Percentiles rank a stretch among this genome's conserved stretches.
These are phyloP conservation scores for Kuraishia ogatae DNA, from an alignment of 805 yeast genomes.

Conservation along the genomic window DNA sequence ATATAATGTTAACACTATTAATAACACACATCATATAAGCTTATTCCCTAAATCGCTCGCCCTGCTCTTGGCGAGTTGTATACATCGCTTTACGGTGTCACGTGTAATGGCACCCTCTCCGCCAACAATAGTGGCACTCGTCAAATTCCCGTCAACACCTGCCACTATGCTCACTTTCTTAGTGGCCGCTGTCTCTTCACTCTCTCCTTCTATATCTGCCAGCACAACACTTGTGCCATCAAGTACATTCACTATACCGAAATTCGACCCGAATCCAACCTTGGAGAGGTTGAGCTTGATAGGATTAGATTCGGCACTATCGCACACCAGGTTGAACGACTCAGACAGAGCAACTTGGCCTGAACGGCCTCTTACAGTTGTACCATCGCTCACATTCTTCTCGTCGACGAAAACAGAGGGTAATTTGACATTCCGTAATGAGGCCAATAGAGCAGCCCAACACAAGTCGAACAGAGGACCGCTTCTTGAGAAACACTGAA, in stretches of 20 bases:
- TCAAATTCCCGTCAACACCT: conserved; percentile 17
- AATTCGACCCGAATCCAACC: conserved; percentile 40
- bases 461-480: conserved; percentile 79
- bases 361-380: conserved; percentile 5
- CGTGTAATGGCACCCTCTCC: conserved; percentile 36
- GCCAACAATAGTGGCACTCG: conserved; percentile 39
- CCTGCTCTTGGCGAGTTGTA: conserved; percentile 39
- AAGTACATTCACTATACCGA: conserved; percentile 41
- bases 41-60: conserved; percentile 24
- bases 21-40: too few species aligned
- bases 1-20: background rate
- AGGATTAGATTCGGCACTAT: conserved; percentile 27
- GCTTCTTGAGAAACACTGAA: conserved; percentile 70
- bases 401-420: conserved; percentile 69
- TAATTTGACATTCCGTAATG: conserved; percentile 48
- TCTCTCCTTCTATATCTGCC: conserved; percentile 78
- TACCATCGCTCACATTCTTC: conserved; percentile 38
- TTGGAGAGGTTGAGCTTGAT: conserved; percentile 30
- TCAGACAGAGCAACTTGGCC: conserved; percentile 33
- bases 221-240: conserved; percentile 31
- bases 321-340: conserved; percentile 50
- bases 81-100: conserved; percentile 36
- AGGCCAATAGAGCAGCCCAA: conserved; percentile 58
- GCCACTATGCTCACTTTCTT: conserved; percentile 43
- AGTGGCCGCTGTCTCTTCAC: conserved; percentile 58